Conservation (phyloP, 2,329 filamentous ascomycete species). For the Fusarium sp. region DNA sequence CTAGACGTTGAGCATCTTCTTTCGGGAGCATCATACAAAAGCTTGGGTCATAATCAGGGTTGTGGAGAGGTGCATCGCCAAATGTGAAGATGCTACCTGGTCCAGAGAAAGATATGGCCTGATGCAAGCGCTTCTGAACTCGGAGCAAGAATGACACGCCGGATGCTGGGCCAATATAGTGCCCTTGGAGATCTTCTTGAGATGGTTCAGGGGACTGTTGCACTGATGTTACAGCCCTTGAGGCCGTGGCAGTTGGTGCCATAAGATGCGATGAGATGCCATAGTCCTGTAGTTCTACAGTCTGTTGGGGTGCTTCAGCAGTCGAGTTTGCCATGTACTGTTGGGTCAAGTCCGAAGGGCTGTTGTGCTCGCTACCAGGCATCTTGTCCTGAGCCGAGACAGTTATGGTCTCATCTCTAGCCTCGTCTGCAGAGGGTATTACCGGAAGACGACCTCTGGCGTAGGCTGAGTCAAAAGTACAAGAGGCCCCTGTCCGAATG, state of each 20-base stretch:
- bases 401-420: constrained; percentile 11
- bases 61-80: constrained; percentile 63
- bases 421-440: constrained; percentile 35
- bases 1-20: constrained; percentile 53
- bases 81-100: constrained; percentile 62
- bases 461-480: constrained; percentile 48
- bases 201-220: constrained; percentile 51
- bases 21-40: constrained; percentile 59
- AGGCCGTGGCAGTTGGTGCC: background rate
- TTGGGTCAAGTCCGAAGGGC: constrained; percentile 14
- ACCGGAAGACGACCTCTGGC: constrained; percentile 44
- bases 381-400: constrained; percentile 18
- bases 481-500: constrained; percentile 34
- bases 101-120: constrained; percentile 43
- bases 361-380: constrained; percentile 4
- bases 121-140: constrained; percentile 52
- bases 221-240: constrained; percentile 31
- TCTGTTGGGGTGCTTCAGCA: constrained; percentile 1
- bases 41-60: constrained; percentile 53
- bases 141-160: constrained; percentile 51
- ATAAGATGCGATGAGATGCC: constrained; percentile 25
- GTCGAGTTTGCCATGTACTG: constrained; percentile 13
- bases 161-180: constrained; percentile 53
- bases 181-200: constrained; percentile 52
- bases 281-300: constrained; percentile 15